These are phyloP conservation scores for Halophytophthora polymorphica DNA, from an alignment of 352 stramenopile genomes.

Conservation along the genomic window DNA sequence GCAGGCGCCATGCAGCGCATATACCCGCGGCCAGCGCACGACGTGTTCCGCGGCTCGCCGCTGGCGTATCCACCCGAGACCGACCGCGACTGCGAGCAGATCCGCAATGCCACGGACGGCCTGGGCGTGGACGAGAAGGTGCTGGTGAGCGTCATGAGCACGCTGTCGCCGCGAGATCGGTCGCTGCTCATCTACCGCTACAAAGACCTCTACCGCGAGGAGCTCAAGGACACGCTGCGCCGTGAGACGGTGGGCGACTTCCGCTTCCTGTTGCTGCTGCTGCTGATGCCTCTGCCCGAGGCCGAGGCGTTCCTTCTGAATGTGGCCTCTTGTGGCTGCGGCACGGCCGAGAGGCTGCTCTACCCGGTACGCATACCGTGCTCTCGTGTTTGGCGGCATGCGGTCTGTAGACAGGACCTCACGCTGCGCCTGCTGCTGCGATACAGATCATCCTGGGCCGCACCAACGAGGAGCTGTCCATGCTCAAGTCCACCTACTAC, in stretches of 20 bases:
- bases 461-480: constrained; percentile 65
- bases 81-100: constrained; percentile 49
- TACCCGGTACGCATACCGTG: constrained; percentile 46
- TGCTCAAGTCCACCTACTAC: constrained; percentile 76
- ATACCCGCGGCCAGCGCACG: constrained; percentile 36
- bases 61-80: constrained; percentile 43
- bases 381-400: neutral
- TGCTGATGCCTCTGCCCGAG: constrained; percentile 60
- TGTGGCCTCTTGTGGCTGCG: constrained; percentile 41
- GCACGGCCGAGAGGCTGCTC: constrained; percentile 63
- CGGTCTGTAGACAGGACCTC: neutral
- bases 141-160: constrained; percentile 48
- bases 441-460: constrained; percentile 62
- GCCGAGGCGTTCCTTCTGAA: constrained; percentile 67
- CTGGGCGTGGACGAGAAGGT: constrained; percentile 66
- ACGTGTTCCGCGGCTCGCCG: constrained; percentile 30
- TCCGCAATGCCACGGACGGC: constrained; percentile 61
- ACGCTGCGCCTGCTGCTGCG: neutral
- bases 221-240: constrained; percentile 61
- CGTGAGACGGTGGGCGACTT: constrained; percentile 69
- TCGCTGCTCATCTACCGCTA: constrained; percentile 65
- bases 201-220: constrained; percentile 55
- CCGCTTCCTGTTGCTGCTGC: constrained; percentile 58
- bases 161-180: constrained; percentile 45
- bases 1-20: constrained; percentile 30